Conservation (phyloP, 1,284 basidiomycete species). For the Boletus smithii region DNA sequence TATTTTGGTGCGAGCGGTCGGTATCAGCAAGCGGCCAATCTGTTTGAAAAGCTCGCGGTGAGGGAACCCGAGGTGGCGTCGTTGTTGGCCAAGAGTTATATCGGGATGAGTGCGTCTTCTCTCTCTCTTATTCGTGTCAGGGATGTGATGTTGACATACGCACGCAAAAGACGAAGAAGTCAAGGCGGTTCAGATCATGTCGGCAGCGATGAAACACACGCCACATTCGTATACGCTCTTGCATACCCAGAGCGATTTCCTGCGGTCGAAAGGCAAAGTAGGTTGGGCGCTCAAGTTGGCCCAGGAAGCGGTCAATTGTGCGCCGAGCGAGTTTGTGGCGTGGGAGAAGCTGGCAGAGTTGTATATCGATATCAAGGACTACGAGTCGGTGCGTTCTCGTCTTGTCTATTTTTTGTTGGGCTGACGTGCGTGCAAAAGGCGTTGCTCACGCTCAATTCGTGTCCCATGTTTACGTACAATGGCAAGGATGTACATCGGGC, state of each 20-base stretch:
- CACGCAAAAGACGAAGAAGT: slow-evolving; percentile 84
- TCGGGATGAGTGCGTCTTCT: slow-evolving; percentile 88
- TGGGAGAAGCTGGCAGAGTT: slow-evolving; percentile 98
- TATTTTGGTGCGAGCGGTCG: slow-evolving; percentile 94
- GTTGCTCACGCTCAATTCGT: slow-evolving; percentile 93
- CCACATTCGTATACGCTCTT: slow-evolving; percentile 93
- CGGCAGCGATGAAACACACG: slow-evolving; percentile 77
- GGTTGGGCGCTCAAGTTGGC: slow-evolving; percentile 94
- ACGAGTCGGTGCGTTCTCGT: slow-evolving; percentile 59
- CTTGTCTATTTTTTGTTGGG: not conserved
- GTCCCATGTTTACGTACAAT: slow-evolving; percentile 99
- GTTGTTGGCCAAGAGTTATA: slow-evolving; percentile 85
- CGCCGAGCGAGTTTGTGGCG: slow-evolving; percentile 96
- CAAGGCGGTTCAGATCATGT: slow-evolving; percentile 94
- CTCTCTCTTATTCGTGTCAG: no score
- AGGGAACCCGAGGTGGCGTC: slow-evolving; percentile 90
- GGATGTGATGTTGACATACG: not conserved
- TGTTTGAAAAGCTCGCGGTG: slow-evolving; percentile 89
- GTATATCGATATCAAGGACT: slow-evolving; percentile 89
- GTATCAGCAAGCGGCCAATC: slow-evolving; percentile 85
- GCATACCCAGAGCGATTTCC: slow-evolving; percentile 92
- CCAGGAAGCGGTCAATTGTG: slow-evolving; percentile 93
- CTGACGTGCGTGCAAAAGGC: slow-evolving; percentile 45
- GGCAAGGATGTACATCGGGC: slow-evolving; percentile 92
- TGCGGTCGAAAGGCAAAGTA: slow-evolving; percentile 77